Conservation (phyloP, 2,329 filamentous ascomycete genomes). For the Pezicula neosporulosa region DNA sequence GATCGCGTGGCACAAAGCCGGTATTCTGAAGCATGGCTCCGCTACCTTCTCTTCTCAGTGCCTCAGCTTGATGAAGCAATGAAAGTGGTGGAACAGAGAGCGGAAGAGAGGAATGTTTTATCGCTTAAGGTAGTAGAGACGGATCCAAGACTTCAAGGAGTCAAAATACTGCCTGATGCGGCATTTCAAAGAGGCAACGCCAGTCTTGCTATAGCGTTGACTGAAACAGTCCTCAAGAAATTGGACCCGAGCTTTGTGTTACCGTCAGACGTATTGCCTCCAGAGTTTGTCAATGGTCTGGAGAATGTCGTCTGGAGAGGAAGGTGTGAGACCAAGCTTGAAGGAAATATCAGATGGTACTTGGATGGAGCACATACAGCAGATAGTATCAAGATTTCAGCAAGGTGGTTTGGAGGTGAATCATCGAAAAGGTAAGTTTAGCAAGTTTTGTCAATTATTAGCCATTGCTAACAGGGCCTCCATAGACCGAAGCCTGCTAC, state of each 20-base stretch:
- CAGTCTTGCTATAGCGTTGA: constrained; percentile 46
- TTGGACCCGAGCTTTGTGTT: constrained; percentile 30
- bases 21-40: constrained; percentile 61
- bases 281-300: constrained; percentile 68
- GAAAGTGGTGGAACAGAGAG: constrained; percentile 45
- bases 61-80: constrained; percentile 46
- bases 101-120: constrained; percentile 46
- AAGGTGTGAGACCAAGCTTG: constrained; percentile 63
- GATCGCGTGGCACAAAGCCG: constrained; percentile 73
- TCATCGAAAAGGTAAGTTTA: constrained; percentile 22
- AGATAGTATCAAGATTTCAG: constrained; percentile 81
- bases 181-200: constrained; percentile 59
- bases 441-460: constrained; percentile 11
- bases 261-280: constrained; percentile 42
- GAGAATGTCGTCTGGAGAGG: constrained; percentile 75
- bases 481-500: constrained; percentile 26
- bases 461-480: background rate
- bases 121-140: constrained; percentile 41
- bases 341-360: constrained; percentile 70
- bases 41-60: constrained; percentile 59
- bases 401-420: constrained; percentile 72
- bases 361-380: constrained; percentile 92
- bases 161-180: constrained; percentile 47
- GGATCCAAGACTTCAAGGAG: constrained; percentile 41
- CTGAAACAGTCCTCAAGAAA: constrained; percentile 44